Conservation (phyloP, 768 basidiomycete genomes). For the Russula sp. region DNA sequence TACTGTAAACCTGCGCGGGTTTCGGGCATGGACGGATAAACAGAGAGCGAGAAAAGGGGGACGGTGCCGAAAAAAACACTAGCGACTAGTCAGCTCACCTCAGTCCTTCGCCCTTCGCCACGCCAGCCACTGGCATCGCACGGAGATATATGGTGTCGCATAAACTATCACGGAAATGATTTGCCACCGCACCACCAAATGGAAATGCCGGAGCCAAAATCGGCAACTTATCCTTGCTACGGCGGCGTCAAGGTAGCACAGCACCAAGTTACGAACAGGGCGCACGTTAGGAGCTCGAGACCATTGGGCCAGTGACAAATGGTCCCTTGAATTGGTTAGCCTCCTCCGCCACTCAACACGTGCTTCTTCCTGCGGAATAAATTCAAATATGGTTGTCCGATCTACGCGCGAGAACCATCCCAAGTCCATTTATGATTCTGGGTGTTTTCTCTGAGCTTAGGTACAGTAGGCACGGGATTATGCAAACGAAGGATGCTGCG, state of each 20-base stretch:
- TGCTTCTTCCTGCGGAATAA: neutral
- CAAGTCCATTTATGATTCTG: neutral
- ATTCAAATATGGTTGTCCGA: neutral
- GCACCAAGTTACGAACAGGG: neutral
- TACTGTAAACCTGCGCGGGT: neutral
- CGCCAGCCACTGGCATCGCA: no score
- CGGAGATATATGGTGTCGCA: neutral
- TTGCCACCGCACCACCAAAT: neutral
- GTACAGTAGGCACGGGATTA: neutral
- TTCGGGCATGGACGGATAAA: neutral
- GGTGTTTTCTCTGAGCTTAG: neutral
- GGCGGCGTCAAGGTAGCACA: neutral
- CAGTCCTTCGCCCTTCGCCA: neutral
- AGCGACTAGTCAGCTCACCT: slow-evolving; percentile 1
- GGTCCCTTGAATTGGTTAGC: neutral
- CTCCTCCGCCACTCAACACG: neutral
- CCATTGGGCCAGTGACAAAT: neutral
- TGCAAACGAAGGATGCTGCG: neutral
- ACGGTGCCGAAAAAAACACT: neutral
- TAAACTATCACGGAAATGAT: neutral
- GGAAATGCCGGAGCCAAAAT: neutral
- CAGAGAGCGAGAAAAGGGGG: neutral
- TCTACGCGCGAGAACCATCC: neutral
- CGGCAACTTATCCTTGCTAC: neutral
- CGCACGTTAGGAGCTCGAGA: neutral